Percentiles rank a stretch among this genome's conserved stretches.
phyloP scores from a whole-genome alignment of 257 asterid genomes.

The Agastache rugosa region DNA sequence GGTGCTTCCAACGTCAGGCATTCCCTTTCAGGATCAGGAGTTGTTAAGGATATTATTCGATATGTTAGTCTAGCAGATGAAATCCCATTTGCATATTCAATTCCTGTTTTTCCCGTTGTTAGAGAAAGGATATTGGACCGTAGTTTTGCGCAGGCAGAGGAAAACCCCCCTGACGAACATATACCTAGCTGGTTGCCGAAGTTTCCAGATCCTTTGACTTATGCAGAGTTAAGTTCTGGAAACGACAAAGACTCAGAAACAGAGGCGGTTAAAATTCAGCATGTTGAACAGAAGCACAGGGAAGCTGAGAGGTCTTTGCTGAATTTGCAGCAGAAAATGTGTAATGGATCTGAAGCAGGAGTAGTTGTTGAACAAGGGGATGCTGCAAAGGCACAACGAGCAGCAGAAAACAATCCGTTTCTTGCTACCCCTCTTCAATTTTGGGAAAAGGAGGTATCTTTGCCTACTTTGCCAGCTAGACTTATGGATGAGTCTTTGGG shows the following conservation, averaged over 20 bases:
- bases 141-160: conserved; percentile 56
- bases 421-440: conserved; percentile 67
- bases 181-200: conserved; percentile 77
- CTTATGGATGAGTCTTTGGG: conserved; percentile 46
- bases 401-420: conserved; percentile 63
- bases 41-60: conserved; percentile 53
- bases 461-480: conserved; percentile 62
- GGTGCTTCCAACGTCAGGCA: conserved; percentile 58
- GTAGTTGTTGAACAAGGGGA: conserved; percentile 46
- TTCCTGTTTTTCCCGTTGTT: conserved; percentile 70
- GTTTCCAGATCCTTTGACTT: conserved; percentile 60
- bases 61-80: conserved; percentile 64
- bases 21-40: conserved; percentile 62
- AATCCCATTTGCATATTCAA: conserved; percentile 63
- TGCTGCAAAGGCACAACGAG: conserved; percentile 50
- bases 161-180: conserved; percentile 54
- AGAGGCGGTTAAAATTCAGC: conserved; percentile 40
- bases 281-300: conserved; percentile 44
- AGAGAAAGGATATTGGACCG: conserved; percentile 48
- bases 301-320: conserved; percentile 46
- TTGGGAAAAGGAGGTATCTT: conserved; percentile 61
- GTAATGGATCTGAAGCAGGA: conserved; percentile 56
- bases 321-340: conserved; percentile 47
- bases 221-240: conserved; percentile 33
- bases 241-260: conserved; percentile 42